Conservation (phyloP, 768 basidiomycete genomes). For the Leucosporidium creatinivorum region DNA sequence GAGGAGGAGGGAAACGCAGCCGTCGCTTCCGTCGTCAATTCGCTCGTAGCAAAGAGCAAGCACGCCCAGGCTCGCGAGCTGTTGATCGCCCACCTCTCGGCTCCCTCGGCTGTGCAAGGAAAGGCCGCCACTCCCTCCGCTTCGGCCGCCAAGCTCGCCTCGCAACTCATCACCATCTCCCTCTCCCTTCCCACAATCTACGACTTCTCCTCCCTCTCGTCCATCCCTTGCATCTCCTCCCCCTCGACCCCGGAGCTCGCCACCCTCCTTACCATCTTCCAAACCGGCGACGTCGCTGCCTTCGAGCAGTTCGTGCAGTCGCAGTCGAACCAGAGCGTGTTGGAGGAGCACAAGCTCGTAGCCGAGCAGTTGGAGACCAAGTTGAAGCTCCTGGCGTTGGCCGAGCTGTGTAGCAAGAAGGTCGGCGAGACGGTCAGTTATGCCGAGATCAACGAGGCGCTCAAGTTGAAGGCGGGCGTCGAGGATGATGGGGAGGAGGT, state of each 20-base stretch:
- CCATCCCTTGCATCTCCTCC: background rate
- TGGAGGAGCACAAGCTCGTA: constrained; percentile 45
- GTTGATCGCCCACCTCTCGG: constrained; percentile 9
- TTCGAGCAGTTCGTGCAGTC: background rate
- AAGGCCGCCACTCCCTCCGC: constrained; percentile 4
- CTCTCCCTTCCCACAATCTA: constrained; percentile 21
- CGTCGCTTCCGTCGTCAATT: constrained; percentile 8
- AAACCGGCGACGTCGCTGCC: constrained; percentile 1
- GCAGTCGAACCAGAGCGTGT: background rate
- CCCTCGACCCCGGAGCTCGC: constrained; percentile 12
- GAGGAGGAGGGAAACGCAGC: constrained; percentile 19
- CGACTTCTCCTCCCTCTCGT: constrained; percentile 19
- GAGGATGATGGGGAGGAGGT: constrained; percentile 52
- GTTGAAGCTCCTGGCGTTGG: constrained; percentile 67
- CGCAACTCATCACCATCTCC: constrained; percentile 14
- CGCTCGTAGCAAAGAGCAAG: constrained; percentile 7
- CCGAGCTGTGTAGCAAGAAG: constrained; percentile 68
- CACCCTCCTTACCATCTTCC: constrained; percentile 19
- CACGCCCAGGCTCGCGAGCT: constrained; percentile 11
- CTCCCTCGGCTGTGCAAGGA: background rate
- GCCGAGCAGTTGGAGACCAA: constrained; percentile 61
- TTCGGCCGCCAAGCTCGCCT: constrained; percentile 10
- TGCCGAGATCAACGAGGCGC: constrained; percentile 56
- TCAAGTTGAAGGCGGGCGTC: constrained; percentile 49
- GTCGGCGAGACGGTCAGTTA: constrained; percentile 69